These are phyloP conservation scores for Ceriops tagal DNA, from an alignment of 345 rosid species.

Conservation along the genomic window DNA sequence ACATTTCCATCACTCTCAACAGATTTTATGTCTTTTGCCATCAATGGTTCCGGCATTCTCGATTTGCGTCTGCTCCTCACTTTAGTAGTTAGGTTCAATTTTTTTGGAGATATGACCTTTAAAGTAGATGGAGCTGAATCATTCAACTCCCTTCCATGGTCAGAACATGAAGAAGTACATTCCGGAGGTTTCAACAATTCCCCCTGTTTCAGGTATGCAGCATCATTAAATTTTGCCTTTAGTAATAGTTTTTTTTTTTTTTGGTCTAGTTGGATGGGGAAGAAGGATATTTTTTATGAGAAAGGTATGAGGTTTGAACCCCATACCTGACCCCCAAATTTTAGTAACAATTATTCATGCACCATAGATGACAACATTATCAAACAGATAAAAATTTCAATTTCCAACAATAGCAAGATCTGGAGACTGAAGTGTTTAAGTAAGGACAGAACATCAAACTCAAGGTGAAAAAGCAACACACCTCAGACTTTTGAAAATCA, in stretches of 20 bases:
- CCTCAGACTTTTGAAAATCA: slow-evolving; percentile 48
- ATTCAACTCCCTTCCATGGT: slow-evolving; percentile 42
- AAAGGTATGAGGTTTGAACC: too few species aligned
- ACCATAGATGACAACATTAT: slow-evolving; percentile 9
- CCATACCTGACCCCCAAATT: slow-evolving; percentile 6
- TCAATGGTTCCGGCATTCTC: slow-evolving; percentile 37
- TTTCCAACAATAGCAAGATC: slow-evolving; percentile 9
- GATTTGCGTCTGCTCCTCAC: slow-evolving; percentile 68
- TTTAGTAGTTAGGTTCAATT: slow-evolving; percentile 58
- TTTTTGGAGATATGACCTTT: slow-evolving; percentile 31
- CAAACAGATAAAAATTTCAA: too few species aligned
- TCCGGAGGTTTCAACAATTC: slow-evolving; percentile 47
- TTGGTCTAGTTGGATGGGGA: too few species aligned
- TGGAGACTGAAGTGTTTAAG: not conserved
- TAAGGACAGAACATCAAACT: too few species aligned
- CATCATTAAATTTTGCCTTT: slow-evolving; percentile 46
- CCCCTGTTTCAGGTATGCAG: slow-evolving; percentile 44
- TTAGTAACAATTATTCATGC: slow-evolving; percentile 36
- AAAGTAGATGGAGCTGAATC: slow-evolving; percentile 42
- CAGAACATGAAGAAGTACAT: slow-evolving; percentile 40
- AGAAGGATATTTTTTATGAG: too few species aligned
- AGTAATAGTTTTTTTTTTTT: slow-evolving; percentile 24
- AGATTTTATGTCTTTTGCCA: slow-evolving; percentile 31
- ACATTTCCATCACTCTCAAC: slow-evolving; percentile 36
- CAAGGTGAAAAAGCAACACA: slow-evolving; percentile 18